phyloP scores from a whole-genome alignment of 2,329 filamentous ascomycete species.

The Zymoseptoria ardabiliae region DNA sequence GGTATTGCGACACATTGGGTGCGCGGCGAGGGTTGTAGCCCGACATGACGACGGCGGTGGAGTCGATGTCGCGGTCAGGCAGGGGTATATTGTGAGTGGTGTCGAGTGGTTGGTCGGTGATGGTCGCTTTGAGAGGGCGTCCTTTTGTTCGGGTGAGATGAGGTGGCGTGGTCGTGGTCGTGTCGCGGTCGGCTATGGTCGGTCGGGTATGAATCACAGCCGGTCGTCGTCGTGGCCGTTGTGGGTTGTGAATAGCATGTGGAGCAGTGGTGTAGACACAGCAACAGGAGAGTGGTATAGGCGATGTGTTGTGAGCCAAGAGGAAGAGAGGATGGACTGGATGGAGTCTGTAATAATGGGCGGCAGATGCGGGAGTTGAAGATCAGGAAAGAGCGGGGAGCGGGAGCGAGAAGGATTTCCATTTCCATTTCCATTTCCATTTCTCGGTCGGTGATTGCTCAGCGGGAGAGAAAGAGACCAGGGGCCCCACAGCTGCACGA shows the following conservation, averaged over 20 bases:
- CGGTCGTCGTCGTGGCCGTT: not conserved
- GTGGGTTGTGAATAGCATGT: not conserved
- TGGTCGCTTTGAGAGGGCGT: not conserved
- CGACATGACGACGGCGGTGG: slow-evolving; percentile 49
- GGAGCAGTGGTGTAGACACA: not conserved
- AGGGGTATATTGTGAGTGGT: not conserved
- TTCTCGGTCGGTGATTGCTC: not conserved
- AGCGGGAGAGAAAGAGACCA: not conserved
- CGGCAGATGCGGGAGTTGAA: not conserved
- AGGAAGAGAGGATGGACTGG: too few species aligned
- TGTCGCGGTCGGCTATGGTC: not conserved
- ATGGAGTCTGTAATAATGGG: not conserved
- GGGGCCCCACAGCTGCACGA: not conserved
- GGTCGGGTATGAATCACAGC: not conserved
- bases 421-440: too few species aligned
- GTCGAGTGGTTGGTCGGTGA: not conserved
- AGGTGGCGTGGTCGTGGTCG: not conserved
- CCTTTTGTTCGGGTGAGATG: slow-evolving; percentile 1
- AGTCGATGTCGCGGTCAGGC: not conserved
- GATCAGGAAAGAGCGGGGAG: not conserved
- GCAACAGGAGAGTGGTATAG: too few species aligned
- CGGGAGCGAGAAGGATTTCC: not conserved
- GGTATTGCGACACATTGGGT: slow-evolving; percentile 83
- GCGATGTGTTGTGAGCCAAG: too few species aligned
- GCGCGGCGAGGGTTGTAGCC: slow-evolving; percentile 63